A percentile compares a stretch with the other conserved stretches of the same genome.
phyloP scores from a whole-genome alignment of 2,329 filamentous ascomycete genomes.

The Magnaporthiopsis rhizophila region DNA sequence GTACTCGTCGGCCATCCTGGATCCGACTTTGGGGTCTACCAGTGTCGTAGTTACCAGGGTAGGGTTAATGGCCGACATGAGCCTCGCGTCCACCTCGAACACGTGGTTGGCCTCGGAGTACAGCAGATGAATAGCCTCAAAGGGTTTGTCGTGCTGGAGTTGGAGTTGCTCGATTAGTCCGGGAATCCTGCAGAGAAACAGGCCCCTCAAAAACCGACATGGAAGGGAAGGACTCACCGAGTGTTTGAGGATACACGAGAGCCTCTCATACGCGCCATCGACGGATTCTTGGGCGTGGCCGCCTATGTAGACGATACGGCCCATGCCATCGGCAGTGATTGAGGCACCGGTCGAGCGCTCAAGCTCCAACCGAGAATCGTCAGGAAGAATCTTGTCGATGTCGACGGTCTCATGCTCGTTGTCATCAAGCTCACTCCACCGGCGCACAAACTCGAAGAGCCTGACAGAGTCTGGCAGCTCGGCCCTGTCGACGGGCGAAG shows the following conservation, averaged over 20 bases:
- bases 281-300: neutral
- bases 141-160: neutral
- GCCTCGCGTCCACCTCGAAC: constrained; percentile 18
- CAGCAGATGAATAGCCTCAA: constrained; percentile 15
- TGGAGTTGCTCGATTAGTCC: neutral
- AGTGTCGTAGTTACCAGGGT: constrained; percentile 20
- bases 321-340: constrained; percentile 8
- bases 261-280: constrained; percentile 10
- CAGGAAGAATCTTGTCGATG: constrained; percentile 12
- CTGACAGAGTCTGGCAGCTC: neutral
- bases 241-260: constrained; percentile 15
- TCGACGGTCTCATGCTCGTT: constrained; percentile 13
- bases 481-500: neutral
- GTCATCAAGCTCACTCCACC: constrained; percentile 19
- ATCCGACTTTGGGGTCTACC: constrained; percentile 16
- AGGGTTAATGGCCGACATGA: constrained; percentile 20
- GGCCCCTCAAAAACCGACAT: neutral
- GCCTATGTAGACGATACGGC: constrained; percentile 16
- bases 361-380: constrained; percentile 10
- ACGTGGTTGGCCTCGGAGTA: constrained; percentile 17
- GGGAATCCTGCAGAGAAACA: neutral
- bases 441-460: neutral
- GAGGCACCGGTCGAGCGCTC: constrained; percentile 8
- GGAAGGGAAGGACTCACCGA: neutral
- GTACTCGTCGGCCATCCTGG: constrained; percentile 13